Percentiles rank a stretch among this genome's conserved stretches.
phyloP scores from a whole-genome alignment of 371 early-diverging fungal genomes.

The Homolaphlyctis polyrhiza region DNA sequence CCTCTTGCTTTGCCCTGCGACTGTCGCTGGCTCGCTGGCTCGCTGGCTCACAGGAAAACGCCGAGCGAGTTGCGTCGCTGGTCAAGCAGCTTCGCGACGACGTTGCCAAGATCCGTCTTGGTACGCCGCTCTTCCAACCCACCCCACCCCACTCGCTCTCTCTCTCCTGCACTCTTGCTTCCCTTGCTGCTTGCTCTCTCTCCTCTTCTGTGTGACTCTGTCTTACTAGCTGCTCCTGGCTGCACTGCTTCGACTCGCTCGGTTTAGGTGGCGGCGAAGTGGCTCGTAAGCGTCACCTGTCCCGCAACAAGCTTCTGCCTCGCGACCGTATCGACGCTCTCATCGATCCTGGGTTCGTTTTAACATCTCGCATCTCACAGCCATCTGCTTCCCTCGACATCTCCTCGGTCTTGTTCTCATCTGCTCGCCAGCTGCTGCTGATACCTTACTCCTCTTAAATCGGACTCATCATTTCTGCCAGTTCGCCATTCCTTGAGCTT shows the following conservation, averaged over 20 bases:
- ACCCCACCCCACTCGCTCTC: background rate
- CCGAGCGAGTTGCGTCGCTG: constrained; percentile 68
- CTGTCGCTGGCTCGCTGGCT: no score
- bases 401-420: background rate
- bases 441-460: background rate
- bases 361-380: background rate
- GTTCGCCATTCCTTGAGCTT: constrained; percentile 87
- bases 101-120: constrained; percentile 69
- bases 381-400: no score
- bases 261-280: constrained; percentile 81
- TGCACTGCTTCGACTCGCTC: background rate
- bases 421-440: background rate
- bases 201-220: background rate
- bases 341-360: constrained; percentile 71
- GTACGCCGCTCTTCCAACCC: constrained; percentile 35
- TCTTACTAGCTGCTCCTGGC: background rate
- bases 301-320: constrained; percentile 87
- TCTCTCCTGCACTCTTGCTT: background rate
- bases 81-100: constrained; percentile 69
- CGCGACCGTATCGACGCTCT: constrained; percentile 87
- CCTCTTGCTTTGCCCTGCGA: no score
- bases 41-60: constrained; percentile 81
- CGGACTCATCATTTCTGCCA: constrained; percentile 2
- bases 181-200: background rate
- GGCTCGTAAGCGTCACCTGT: constrained; percentile 82